These are phyloP conservation scores for Solanum dulcamara DNA, from an alignment of 257 asterid genomes.

Conservation along the genomic window DNA sequence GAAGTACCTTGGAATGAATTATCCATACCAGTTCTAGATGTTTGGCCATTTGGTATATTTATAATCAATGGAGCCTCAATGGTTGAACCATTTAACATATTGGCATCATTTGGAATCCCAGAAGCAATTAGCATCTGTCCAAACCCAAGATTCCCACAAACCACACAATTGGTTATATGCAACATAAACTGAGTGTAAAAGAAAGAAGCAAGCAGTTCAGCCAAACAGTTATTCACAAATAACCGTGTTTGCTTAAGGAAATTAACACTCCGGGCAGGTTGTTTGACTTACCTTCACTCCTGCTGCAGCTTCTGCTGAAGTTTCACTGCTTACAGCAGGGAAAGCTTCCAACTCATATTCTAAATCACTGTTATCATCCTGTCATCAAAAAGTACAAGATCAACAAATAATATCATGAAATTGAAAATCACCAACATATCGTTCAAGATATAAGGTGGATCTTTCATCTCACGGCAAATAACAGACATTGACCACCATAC, in stretches of 20 bases:
- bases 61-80: constrained; percentile 83
- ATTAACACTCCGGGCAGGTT: background rate
- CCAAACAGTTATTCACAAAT: background rate
- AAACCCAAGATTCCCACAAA: background rate
- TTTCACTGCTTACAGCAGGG: constrained; percentile 57
- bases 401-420: background rate
- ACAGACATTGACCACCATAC: background rate
- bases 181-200: background rate
- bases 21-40: constrained; percentile 26
- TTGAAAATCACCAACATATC: background rate
- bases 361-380: constrained; percentile 86
- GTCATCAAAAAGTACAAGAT: constrained; percentile 8
- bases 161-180: background rate
- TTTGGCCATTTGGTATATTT: constrained; percentile 51
- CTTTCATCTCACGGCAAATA: background rate
- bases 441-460: background rate
- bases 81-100: constrained; percentile 36
- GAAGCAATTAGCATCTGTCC: constrained; percentile 58
- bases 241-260: background rate
- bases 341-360: constrained; percentile 62
- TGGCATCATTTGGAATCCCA: constrained; percentile 37
- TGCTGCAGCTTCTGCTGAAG: constrained; percentile 67
- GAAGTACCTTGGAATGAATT: constrained; percentile 24
- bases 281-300: constrained; percentile 47
- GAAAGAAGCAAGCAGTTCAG: background rate